Evolutionary conservation across 306 rosid species (phyloP).

Genomic region (Abrus pulchellus): DNA sequence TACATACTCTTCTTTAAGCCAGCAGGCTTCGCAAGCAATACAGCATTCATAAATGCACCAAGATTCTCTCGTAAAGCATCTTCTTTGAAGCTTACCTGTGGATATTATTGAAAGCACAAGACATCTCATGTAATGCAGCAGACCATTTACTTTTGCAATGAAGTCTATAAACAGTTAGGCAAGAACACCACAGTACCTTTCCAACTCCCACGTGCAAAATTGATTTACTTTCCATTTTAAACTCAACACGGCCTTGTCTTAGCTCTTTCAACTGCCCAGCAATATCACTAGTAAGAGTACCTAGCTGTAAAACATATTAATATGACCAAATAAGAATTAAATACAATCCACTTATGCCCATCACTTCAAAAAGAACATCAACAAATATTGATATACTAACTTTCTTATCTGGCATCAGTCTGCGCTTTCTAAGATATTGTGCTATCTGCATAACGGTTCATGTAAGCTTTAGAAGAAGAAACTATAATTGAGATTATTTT

Average conservation of each 20-base stretch:
- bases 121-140: conserved; percentile 22
- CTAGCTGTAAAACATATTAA: conserved; percentile 69
- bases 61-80: conserved; percentile 85
- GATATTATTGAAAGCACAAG: conserved; percentile 36
- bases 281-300: conserved; percentile 93
- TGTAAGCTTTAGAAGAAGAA: conserved; percentile 43
- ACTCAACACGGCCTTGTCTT: conserved; percentile 84
- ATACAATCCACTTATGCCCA: conserved; percentile 25
- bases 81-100: conserved; percentile 82
- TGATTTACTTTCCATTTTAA: conserved; percentile 94
- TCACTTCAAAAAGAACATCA: conserved; percentile 38
- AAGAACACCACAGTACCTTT: conserved; percentile 66
- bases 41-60: conserved; percentile 93
- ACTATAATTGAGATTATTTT: conserved; percentile 33
- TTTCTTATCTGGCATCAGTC: conserved; percentile 94
- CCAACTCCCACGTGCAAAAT: conserved; percentile 92
- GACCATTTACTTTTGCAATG: conserved; percentile 17
- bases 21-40: conserved; percentile 85
- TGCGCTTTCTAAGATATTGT: conserved; percentile 91
- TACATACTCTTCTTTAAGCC: conserved; percentile 95
- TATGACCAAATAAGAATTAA: conserved; percentile 45
- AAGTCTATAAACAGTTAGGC: conserved; percentile 38
- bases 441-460: conserved; percentile 77
- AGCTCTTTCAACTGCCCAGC: conserved; percentile 84
- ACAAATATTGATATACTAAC: conserved; percentile 61